phyloP scores from a whole-genome alignment of 225 moss, liverwort and hornwort species.

The Marchantia polymorpha region DNA sequence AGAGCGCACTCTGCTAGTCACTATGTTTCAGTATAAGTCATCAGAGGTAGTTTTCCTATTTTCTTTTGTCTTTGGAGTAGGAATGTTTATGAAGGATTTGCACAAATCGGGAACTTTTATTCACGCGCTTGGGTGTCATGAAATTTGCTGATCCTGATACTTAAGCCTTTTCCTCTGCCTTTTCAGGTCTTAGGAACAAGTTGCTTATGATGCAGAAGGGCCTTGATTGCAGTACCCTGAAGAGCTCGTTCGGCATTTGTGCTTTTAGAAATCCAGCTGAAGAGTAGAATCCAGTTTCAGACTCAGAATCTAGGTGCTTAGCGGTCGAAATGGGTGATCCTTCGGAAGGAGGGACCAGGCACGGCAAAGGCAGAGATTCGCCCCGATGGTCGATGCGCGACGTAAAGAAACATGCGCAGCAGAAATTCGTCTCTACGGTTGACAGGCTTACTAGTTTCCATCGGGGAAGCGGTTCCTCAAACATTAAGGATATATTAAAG shows the following conservation, averaged over 20 bases:
- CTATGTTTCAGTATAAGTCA: no score
- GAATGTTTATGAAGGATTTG: no score
- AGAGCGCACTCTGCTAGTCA: no score
- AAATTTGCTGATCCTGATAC: not conserved
- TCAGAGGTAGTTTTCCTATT: no score
- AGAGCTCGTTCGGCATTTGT: not conserved
- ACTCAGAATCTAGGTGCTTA: not conserved
- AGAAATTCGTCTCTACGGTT: conserved; percentile 30
- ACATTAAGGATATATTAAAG: not conserved
- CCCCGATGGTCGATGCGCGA: conserved; percentile 12
- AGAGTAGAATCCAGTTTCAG: not conserved
- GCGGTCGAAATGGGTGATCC: not conserved
- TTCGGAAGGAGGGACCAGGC: not conserved
- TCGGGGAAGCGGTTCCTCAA: conserved; percentile 17
- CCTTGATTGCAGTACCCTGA: not conserved
- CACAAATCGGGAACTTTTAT: no score
- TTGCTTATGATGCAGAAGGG: not conserved
- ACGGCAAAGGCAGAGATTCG: not conserved
- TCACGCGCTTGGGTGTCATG: not conserved
- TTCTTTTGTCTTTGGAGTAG: no score
- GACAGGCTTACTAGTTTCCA: conserved; percentile 27
- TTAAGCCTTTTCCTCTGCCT: not conserved
- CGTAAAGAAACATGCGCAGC: conserved; percentile 34
- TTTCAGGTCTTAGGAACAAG: not conserved
- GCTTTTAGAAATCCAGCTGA: not conserved